Conservation (phyloP, 2,329 filamentous ascomycete species). For the Aureobasidium namibiae region DNA sequence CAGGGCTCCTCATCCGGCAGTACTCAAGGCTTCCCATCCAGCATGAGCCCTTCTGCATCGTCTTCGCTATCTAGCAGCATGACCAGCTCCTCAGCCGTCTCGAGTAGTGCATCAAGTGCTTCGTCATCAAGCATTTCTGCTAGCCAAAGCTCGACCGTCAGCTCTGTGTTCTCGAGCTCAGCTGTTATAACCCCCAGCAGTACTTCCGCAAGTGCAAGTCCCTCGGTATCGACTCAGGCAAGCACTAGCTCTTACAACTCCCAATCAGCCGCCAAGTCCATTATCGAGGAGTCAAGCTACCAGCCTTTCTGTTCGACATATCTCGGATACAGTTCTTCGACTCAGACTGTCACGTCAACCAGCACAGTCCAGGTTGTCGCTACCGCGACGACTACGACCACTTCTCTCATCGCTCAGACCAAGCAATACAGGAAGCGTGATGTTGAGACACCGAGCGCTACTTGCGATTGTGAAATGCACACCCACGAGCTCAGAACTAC, state of each 20-base stretch:
- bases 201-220: background rate
- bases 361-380: conserved; percentile 4
- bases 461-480: conserved; percentile 9
- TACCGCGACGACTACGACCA: conserved; percentile 8
- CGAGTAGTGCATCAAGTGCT: background rate
- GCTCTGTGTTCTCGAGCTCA: background rate
- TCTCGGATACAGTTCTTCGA: conserved; percentile 13
- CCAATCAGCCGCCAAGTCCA: background rate
- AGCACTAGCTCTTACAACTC: conserved; percentile 6
- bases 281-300: conserved; percentile 11
- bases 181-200: background rate
- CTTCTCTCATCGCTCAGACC: background rate
- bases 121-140: background rate
- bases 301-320: conserved; percentile 17
- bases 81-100: background rate
- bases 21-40: background rate
- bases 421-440: conserved; percentile 13
- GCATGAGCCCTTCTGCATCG: background rate
- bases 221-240: background rate
- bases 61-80: background rate
- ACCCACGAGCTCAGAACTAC: background rate
- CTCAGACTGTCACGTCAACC: conserved; percentile 9
- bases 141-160: background rate
- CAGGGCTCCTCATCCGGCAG: background rate
- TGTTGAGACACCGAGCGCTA: background rate